phyloP scores from a whole-genome alignment of 371 early-diverging fungal species.

The Mucor ambiguus region DNA sequence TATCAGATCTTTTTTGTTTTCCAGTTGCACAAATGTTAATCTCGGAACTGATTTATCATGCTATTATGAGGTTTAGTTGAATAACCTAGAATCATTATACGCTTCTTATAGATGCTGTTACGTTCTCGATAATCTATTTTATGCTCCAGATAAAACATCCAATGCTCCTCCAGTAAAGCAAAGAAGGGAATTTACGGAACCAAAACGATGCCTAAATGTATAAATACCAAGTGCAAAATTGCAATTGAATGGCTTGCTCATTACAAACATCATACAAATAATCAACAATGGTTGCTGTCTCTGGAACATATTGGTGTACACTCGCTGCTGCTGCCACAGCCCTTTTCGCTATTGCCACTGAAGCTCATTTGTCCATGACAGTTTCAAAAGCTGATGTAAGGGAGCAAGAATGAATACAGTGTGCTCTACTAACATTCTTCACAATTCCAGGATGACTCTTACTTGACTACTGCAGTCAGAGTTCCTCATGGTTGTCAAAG shows the following conservation, averaged over 20 bases:
- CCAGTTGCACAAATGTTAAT: background rate
- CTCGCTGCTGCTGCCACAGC: background rate
- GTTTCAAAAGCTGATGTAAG: slow-evolving; percentile 4
- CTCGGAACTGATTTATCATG: background rate
- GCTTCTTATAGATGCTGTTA: background rate
- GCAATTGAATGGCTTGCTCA: background rate
- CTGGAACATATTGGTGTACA: slow-evolving; percentile 1
- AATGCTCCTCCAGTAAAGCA: background rate
- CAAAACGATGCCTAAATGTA: background rate
- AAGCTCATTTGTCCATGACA: slow-evolving; percentile 1
- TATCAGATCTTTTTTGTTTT: background rate
- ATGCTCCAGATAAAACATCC: background rate
- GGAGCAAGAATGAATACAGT: background rate
- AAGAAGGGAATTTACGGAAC: background rate
- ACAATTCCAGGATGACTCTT: background rate
- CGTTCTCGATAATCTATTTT: background rate
- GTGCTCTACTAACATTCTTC: background rate
- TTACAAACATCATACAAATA: background rate
- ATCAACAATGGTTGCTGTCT: background rate
- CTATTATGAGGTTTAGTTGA: background rate
- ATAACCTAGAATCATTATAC: background rate
- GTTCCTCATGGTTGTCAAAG: slow-evolving; percentile 1
- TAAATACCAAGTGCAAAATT: background rate
- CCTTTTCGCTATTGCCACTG: background rate
- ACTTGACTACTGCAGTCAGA: background rate